These are phyloP conservation scores for Pezicula radicicola DNA, from an alignment of 2,329 filamentous ascomycete genomes.

Conservation along the genomic window DNA sequence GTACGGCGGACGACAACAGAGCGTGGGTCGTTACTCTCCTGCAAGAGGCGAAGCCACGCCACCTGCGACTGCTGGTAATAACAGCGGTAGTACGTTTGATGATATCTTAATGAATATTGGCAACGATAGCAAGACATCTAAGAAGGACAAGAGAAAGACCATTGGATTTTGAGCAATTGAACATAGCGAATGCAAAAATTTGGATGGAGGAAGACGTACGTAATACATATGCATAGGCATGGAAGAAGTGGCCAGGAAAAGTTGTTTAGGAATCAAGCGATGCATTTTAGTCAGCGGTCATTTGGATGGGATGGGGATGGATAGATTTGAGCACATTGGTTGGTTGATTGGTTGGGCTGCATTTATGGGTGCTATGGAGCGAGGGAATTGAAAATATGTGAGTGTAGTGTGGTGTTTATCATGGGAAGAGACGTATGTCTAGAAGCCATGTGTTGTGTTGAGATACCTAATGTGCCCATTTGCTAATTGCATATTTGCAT, in stretches of 20 bases:
- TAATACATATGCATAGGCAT: neutral
- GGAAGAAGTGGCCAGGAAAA: neutral
- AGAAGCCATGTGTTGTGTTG: neutral
- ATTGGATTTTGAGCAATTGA: neutral
- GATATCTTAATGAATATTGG: neutral
- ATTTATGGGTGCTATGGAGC: neutral
- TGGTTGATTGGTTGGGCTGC: neutral
- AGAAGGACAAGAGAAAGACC: neutral
- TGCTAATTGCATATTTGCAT: no score
- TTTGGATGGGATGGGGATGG: neutral
- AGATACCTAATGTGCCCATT: neutral
- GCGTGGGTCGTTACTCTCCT: neutral
- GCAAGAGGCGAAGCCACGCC: neutral
- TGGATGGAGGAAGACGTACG: neutral
- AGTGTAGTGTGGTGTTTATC: neutral
- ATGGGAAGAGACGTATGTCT: neutral
- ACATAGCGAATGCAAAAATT: neutral
- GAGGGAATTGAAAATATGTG: neutral
- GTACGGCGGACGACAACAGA: neutral
- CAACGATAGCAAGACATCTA: neutral
- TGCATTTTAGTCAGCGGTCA: neutral
- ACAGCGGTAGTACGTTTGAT: neutral
- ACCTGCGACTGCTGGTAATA: neutral
- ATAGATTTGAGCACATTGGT: neutral
- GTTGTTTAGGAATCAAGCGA: neutral